Base-by-base conservation (phyloP, 2,329 filamentous ascomycete genomes). In the Phialocephala subalpina region DNA sequence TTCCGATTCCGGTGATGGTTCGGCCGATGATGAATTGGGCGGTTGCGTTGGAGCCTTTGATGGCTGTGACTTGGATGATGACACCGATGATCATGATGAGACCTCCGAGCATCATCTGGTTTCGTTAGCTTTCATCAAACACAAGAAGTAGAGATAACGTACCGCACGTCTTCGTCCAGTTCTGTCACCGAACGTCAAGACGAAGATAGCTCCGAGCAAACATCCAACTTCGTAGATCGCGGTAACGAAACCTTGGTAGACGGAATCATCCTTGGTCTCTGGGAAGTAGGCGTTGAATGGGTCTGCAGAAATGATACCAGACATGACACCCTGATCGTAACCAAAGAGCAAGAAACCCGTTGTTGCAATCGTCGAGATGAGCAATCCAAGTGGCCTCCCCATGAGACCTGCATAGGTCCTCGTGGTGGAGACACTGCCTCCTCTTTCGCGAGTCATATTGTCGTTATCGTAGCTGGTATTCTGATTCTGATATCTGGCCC, bases 321-420 rank as follows among this genome's bases (percentile, higher is more conserved):
- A 93, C 92, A 95, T 95, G 70, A 96, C 92, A 74, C 92, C 92
- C 78, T 96, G 92, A 78, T 96, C 92, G 82, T 95, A 96, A 71
- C 92, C 92, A 74, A 97, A 97, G 20, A 97, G 82, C 74, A 97
- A 94, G 52, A 97, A 93, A 62, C 93, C 93, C 60, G 88, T 88
- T 71, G 90, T 91, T 60, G 91, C 91, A 74, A 93, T 86, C 16
- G 88, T 81, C 65, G 89, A 88, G 72, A 93, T 87, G 66, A 90
- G 88, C 77, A 87, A 84, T 80, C 90, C 92, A 67, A 93, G 87
- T 77, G 80, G 79, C 25, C 84, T 81, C 80, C 91, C 91, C 62
- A 84, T 84, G 67, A 93, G 83, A 77, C 91, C 91, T 70, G 91
- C 86, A 75, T 84, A 92, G 40, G 68, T 73, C 62, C 60, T 69